Conservation (phyloP, 345 rosid genomes). For the Aquilaria sinensis region DNA sequence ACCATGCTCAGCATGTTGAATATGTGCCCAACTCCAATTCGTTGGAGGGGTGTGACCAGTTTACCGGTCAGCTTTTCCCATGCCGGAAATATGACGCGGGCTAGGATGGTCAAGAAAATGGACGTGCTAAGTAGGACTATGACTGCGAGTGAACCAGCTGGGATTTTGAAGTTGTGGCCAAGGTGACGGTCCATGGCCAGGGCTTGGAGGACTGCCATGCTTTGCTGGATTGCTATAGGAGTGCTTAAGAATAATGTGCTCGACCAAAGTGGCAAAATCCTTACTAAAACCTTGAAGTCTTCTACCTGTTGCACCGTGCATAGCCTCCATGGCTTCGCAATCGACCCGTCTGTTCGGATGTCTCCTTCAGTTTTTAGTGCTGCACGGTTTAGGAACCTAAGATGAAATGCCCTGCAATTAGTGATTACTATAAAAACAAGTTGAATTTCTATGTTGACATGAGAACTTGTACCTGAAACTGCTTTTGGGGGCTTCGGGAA, state of each 20-base stretch:
- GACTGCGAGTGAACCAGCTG: slow-evolving; percentile 13
- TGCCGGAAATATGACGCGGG: slow-evolving; percentile 13
- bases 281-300: slow-evolving; percentile 11
- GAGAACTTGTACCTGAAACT: slow-evolving; percentile 27
- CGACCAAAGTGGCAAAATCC: slow-evolving; percentile 13
- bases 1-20: too few relatives aligned
- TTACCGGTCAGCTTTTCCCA: slow-evolving; percentile 20
- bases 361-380: slow-evolving; percentile 37
- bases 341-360: background rate
- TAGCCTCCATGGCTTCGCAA: slow-evolving; percentile 5
- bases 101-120: slow-evolving; percentile 21
- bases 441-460: too few relatives aligned
- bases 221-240: background rate
- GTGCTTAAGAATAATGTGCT: background rate
- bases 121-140: slow-evolving; percentile 9
- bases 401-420: too few relatives aligned
- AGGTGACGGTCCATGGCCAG: slow-evolving; percentile 15
- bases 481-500: slow-evolving; percentile 11
- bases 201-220: slow-evolving; percentile 13
- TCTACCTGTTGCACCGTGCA: slow-evolving; percentile 12
- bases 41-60: slow-evolving; percentile 21
- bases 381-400: slow-evolving; percentile 42
- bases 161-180: slow-evolving; percentile 6
- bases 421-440: too few relatives aligned
- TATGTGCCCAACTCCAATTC: slow-evolving; percentile 14